Evolutionary conservation across 2,329 filamentous ascomycete species (phyloP), one percentile per base, ranked within the genome.

Genomic region (Pestalotiopsis sp.): DNA sequence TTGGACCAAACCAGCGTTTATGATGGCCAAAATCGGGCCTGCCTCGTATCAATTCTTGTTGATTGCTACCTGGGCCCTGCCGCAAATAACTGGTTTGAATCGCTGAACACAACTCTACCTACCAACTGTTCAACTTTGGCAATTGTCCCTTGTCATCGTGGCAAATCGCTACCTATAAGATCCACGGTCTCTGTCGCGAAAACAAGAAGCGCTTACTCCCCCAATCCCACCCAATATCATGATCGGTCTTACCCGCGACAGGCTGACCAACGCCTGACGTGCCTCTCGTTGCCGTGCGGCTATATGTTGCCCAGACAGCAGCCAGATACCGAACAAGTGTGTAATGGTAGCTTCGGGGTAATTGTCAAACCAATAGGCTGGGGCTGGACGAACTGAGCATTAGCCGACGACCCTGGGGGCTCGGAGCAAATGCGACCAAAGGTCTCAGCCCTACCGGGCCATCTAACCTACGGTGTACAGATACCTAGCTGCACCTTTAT

Each of bases 141-240:
- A 52, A n/a, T 20, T 35, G 20, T 52, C n/a, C 9, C 44, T 9
- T 20, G 20, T n/a, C 17, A 7, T 44, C 17, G 48, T 44, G 63
- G 44, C 22, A 39, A 65, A 4, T 14, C 14, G 39, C 3, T 55
- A 4, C 40, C 17, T 13, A 13, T 14, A 13, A 44, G 40, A 5
- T 22, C 17, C 17, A 9, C 17, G 30, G 30, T 9, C 44, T 24
- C 10, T 48, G 6, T 65, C n/a, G 39, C 24, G n/a, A 48, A 24
- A n/a, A 44, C 4, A 11, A 63, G 24, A 35, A 52, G 60, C 60
- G 60, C 60, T 63, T 63, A 63, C 60, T 63, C 60, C 60, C 60
- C 60, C 60, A 63, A 63, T 63, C 38, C 60, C 60, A 63, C 38
- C 40, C 20, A 13, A 26, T 24, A 17, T 14, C 38, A 63, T 35